These are phyloP conservation scores for Vanilla planifolia DNA, from an alignment of 106 monocot species.

Conservation along the genomic window DNA sequence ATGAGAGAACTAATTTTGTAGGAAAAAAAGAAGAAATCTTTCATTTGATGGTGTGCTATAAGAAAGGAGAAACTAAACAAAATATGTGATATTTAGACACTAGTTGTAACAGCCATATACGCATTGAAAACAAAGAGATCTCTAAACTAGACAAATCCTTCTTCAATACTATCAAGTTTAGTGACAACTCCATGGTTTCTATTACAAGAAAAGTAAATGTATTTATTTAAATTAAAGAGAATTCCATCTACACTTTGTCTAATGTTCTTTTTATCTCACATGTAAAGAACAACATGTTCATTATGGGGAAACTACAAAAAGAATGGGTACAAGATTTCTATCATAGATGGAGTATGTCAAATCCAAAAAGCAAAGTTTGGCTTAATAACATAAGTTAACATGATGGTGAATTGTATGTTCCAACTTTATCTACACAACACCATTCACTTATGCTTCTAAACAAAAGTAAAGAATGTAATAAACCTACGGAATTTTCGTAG, in stretches of 20 bases:
- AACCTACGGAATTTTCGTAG: no score
- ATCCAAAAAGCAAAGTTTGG: conserved; percentile 9
- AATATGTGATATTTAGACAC: no score
- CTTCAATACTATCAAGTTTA: conserved; percentile 7
- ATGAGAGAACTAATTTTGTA: no score
- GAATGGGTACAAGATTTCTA: conserved; percentile 3
- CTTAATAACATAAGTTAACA: conserved; percentile 6
- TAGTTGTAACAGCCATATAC: conserved; percentile 10
- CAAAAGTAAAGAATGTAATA: no score
- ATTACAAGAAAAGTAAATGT: conserved; percentile 10
- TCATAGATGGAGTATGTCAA: conserved; percentile 8
- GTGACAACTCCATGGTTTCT: conserved; percentile 12
- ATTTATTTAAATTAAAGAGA: conserved; percentile 3
- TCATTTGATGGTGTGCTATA: no score
- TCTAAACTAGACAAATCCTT: conserved; percentile 20
- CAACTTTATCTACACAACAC: no score
- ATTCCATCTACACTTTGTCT: not conserved
- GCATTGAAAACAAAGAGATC: conserved; percentile 5
- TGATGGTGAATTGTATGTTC: not conserved
- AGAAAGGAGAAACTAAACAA: no score
- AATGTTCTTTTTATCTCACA: conserved; percentile 4
- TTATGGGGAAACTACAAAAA: conserved; percentile 2
- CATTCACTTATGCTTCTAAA: no score
- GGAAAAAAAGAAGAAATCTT: no score
- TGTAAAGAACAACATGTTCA: conserved; percentile 3